Base-by-base conservation (phyloP, 306 rosid genomes). In the Quercus glauca region DNA sequence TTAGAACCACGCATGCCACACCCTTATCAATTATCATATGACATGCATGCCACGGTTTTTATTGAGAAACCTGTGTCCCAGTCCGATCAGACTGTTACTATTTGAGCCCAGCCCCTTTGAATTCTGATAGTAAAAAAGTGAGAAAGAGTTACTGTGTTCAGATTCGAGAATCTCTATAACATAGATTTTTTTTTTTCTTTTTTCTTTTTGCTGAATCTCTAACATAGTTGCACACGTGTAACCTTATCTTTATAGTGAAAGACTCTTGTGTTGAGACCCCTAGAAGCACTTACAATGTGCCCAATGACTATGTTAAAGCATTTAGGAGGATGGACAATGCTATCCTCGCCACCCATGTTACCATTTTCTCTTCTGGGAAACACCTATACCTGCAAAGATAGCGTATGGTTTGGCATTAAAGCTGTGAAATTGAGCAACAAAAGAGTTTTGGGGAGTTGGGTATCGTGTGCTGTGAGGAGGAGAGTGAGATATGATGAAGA, bases 401-500 rank as follows among this genome's bases (percentile, higher is more conserved):
- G 31, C 81, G 58, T 76, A 73, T 20, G 73, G 56, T 56, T 25
- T 69, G 29, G 67, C 77, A 45, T 17, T 3, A 57, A 37, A 67
- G 78, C 69, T 31, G 41, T 78, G 79, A 56, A 69, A 43, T 60
- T 53, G 73, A 71, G 75, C 5, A 63, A 43, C 73, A 73, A 78
- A 68, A 51, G 73, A 68, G 51, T 72, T 78, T 33, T 3, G 75
- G 72, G 73, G 1, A 55, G 69, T 65, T 14, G 55, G 49, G 53
- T 49, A 49, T 13, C 17, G 53, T 90, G 91, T 31, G 76, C 73
- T 8, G 89, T 90, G 19, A 88, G 97, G 69, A 76, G 94, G 76
- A 87, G 91, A 78, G 77, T 91, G 78, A 82, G 97, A 60, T 88
- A 75, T 52, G 86, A 82, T 0, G 90, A 37, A 2, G 91, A 82